phyloP scores from a whole-genome alignment of 345 rosid genomes.

The Geranium rotundifolium region DNA sequence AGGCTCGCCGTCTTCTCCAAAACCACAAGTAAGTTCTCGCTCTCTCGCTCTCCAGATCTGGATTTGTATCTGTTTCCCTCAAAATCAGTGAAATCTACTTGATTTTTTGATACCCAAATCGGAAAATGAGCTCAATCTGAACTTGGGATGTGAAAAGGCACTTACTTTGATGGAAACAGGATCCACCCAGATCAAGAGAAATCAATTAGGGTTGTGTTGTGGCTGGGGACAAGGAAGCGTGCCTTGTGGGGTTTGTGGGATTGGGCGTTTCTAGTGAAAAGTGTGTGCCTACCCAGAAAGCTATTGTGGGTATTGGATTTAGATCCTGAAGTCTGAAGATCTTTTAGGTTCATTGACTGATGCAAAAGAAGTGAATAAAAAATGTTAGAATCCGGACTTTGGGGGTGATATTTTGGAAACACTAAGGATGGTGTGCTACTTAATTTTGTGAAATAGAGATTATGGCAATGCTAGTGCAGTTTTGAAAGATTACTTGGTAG shows the following conservation, averaged over 20 bases:
- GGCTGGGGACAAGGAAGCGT: neutral
- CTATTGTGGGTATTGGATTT: too few relatives aligned
- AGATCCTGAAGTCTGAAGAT: neutral
- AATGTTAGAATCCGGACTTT: neutral
- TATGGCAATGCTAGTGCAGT: too few relatives aligned
- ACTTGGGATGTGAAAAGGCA: neutral
- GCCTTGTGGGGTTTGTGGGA: neutral
- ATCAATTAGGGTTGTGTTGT: neutral
- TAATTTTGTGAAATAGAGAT: too few relatives aligned
- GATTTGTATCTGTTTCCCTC: neutral
- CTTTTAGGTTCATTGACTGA: neutral
- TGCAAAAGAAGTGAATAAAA: neutral
- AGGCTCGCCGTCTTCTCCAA: conserved; percentile 81
- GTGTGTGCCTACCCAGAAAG: neutral
- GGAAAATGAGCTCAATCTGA: neutral
- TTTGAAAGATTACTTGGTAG: too few relatives aligned
- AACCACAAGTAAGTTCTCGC: conserved; percentile 35
- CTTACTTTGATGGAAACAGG: neutral
- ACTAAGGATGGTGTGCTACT: neutral
- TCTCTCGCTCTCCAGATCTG: conserved; percentile 3
- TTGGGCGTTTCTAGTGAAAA: neutral
- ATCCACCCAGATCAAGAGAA: neutral
- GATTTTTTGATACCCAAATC: neutral
- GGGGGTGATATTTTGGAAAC: neutral
- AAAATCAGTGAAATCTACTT: neutral